A percentile compares a stretch with the other conserved stretches of the same genome.
Evolutionary conservation across 768 basidiomycete species (phyloP).

Genomic region (Leucosporidium creatinivorum): DNA sequence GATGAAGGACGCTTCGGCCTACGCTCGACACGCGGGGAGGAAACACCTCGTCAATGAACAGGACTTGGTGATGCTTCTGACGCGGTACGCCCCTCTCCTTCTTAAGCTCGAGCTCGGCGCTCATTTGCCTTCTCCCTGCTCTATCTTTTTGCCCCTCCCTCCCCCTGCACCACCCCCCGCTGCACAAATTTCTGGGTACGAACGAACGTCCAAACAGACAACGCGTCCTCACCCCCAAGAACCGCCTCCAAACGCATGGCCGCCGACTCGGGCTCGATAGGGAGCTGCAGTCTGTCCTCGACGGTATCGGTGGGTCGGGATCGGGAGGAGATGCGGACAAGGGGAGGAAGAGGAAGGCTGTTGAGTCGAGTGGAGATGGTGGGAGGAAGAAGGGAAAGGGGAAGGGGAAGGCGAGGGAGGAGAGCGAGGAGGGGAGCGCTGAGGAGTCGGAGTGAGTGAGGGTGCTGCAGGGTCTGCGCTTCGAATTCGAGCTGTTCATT

Average conservation of each 20-base stretch:
- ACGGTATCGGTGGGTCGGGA: not conserved
- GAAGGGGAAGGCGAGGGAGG: not conserved
- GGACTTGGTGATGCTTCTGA: not conserved
- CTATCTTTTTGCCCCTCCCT: not conserved
- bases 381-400: not conserved
- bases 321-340: not conserved
- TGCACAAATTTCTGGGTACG: too few relatives aligned
- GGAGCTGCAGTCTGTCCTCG: slow-evolving; percentile 6
- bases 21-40: slow-evolving; percentile 2
- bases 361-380: not conserved
- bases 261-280: slow-evolving; percentile 13
- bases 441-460: not conserved
- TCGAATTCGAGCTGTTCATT: too few relatives aligned
- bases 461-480: too few relatives aligned
- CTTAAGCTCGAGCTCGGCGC: too few relatives aligned
- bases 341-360: not conserved
- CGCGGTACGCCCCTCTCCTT: not conserved
- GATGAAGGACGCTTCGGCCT: not conserved
- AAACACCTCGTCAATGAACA: not conserved
- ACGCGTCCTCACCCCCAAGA: not conserved
- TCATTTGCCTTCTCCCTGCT: too few relatives aligned
- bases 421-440: not conserved
- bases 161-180: not conserved
- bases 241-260: slow-evolving; percentile 6
- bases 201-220: too few relatives aligned